Evolutionary conservation across 1,139 yeast species (phyloP).

Genomic region (Scheffersomyces cryptocercus): DNA sequence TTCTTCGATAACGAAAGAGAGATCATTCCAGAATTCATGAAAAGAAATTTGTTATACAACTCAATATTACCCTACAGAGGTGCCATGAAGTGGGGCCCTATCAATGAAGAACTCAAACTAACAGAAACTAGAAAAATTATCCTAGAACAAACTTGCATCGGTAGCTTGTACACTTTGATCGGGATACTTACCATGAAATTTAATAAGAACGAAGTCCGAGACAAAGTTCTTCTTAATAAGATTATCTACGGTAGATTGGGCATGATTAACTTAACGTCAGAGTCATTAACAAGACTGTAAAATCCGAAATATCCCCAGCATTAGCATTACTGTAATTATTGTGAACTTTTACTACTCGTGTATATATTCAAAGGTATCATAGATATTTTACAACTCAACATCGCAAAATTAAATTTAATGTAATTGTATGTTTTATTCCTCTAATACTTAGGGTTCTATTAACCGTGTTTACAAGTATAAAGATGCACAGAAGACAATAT

Average conservation of each 20-base stretch:
- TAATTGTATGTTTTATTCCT: no score
- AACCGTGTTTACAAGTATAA: slow-evolving; percentile 60
- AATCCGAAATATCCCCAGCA: no score
- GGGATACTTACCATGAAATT: slow-evolving; percentile 37
- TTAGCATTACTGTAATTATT: neutral
- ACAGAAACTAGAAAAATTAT: slow-evolving; percentile 14
- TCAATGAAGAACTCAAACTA: slow-evolving; percentile 12
- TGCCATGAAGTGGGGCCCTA: slow-evolving; percentile 20
- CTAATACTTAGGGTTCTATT: neutral
- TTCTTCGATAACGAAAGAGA: slow-evolving; percentile 19
- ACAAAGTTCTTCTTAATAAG: slow-evolving; percentile 29
- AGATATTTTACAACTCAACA: no score
- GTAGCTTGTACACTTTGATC: slow-evolving; percentile 41
- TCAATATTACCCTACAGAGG: slow-evolving; percentile 34
- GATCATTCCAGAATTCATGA: slow-evolving; percentile 37
- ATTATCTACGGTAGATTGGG: slow-evolving; percentile 29
- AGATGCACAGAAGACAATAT: slow-evolving; percentile 96
- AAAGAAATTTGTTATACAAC: slow-evolving; percentile 25
- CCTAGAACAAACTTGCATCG: slow-evolving; percentile 29
- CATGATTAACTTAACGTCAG: slow-evolving; percentile 13
- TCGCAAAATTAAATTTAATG: no score
- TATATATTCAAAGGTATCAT: neutral
- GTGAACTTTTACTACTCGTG: neutral
- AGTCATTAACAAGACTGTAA: slow-evolving; percentile 3
- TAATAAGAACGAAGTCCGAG: slow-evolving; percentile 22